Evolutionary conservation across 1,139 yeast species (phyloP).

Genomic region (Nakaseomyces bracarensis): DNA sequence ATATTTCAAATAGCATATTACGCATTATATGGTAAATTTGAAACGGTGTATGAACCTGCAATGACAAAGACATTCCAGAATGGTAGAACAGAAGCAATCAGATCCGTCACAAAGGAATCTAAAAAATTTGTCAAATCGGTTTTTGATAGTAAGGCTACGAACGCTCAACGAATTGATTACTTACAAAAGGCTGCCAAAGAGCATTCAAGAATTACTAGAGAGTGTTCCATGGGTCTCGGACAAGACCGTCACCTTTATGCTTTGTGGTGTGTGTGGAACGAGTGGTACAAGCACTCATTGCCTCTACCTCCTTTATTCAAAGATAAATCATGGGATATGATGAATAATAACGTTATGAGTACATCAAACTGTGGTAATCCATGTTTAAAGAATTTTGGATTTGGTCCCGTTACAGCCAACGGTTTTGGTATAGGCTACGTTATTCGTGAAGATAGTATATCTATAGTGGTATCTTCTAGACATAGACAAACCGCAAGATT

Average conservation of each 20-base stretch:
- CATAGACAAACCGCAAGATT: conserved; percentile 85
- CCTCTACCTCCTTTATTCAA: conserved; percentile 60
- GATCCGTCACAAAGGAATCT: conserved; percentile 76
- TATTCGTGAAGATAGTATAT: conserved; percentile 73
- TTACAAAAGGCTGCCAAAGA: conserved; percentile 61
- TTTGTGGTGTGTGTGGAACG: conserved; percentile 79
- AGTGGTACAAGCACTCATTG: conserved; percentile 45
- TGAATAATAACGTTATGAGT: conserved; percentile 59
- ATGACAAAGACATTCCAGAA: conserved; percentile 84
- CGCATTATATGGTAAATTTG: conserved; percentile 86
- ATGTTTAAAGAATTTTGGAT: conserved; percentile 76
- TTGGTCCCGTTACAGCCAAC: conserved; percentile 84
- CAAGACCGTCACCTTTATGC: conserved; percentile 90
- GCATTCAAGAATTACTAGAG: conserved; percentile 61
- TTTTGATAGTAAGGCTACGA: conserved; percentile 58
- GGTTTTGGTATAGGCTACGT: conserved; percentile 92
- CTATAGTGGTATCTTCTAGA: conserved; percentile 81
- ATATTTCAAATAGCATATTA: conserved; percentile 89
- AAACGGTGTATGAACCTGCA: conserved; percentile 91
- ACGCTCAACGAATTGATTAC: conserved; percentile 51
- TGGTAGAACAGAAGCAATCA: conserved; percentile 87
- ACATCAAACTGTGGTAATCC: conserved; percentile 81
- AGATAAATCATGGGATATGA: conserved; percentile 65
- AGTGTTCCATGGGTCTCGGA: conserved; percentile 69
- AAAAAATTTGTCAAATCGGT: conserved; percentile 77